These are phyloP conservation scores for Solanum sejunctum DNA, from an alignment of 257 asterid species.

Conservation along the genomic window DNA sequence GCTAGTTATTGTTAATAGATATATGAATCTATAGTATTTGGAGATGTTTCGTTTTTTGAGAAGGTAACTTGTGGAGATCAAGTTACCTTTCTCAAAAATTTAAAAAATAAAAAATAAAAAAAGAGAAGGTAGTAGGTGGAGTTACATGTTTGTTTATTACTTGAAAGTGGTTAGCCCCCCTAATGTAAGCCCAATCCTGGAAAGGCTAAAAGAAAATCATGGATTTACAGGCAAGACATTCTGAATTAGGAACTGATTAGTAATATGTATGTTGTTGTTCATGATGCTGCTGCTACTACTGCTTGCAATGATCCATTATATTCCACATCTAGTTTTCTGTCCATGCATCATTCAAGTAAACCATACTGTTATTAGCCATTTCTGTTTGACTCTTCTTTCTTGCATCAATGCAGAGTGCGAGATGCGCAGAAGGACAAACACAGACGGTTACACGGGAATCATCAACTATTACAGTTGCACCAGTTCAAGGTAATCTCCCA, in stretches of 20 bases:
- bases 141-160: not conserved
- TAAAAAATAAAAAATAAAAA: too few species aligned
- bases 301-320: not conserved
- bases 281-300: not conserved
- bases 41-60: not conserved
- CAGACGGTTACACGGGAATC: constrained; percentile 81
- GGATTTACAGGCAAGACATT: not conserved
- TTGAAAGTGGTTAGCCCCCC: not conserved
- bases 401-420: constrained; percentile 44
- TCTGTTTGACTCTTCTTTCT: not conserved
- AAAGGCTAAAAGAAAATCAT: not conserved
- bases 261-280: not conserved
- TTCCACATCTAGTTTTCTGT: not conserved
- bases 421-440: constrained; percentile 72
- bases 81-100: too few species aligned
- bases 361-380: not conserved
- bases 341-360: not conserved
- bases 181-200: not conserved
- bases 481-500: constrained; percentile 48
- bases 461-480: constrained; percentile 85
- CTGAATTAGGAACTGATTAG: not conserved
- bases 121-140: not conserved
- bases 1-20: not conserved
- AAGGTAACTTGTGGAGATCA: not conserved
- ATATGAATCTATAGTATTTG: not conserved